phyloP scores from a whole-genome alignment of 1,284 basidiomycete genomes.

The Sparassis latifolia region DNA sequence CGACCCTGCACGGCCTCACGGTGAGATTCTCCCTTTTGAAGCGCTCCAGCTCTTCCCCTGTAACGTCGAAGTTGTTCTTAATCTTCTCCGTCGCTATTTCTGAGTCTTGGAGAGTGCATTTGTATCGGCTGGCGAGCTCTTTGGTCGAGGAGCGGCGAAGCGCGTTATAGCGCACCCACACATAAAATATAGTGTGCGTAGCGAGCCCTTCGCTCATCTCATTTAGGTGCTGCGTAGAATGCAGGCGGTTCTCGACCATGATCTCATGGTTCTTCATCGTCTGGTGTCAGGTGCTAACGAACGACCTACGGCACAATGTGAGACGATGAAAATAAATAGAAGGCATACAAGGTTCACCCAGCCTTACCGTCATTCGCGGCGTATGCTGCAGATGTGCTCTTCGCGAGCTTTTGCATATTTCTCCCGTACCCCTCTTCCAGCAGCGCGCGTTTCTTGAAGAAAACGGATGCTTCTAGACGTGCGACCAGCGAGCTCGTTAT shows the following conservation, averaged over 20 bases:
- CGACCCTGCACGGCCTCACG: slow-evolving; percentile 73
- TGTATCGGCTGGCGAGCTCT: slow-evolving; percentile 83
- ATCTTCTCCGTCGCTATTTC: slow-evolving; percentile 86
- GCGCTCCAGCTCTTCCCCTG: slow-evolving; percentile 92
- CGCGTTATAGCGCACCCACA: slow-evolving; percentile 20
- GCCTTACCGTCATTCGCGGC: slow-evolving; percentile 88
- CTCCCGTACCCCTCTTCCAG: slow-evolving; percentile 96
- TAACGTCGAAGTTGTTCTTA: slow-evolving; percentile 80
- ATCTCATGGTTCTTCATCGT: slow-evolving; percentile 85
- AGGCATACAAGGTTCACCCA: slow-evolving; percentile 48
- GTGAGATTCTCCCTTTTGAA: slow-evolving; percentile 87
- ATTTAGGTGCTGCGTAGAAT: slow-evolving; percentile 80
- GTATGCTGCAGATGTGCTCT: slow-evolving; percentile 78
- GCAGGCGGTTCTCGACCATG: slow-evolving; percentile 83
- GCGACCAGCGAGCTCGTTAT: too few relatives aligned
- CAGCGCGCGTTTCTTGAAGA: slow-evolving; percentile 89
- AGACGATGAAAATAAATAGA: background rate
- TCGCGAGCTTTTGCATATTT: slow-evolving; percentile 77
- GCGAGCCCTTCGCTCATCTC: slow-evolving; percentile 96
- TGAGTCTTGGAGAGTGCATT: slow-evolving; percentile 86
- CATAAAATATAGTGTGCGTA: slow-evolving; percentile 42
- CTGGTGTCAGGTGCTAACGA: slow-evolving; percentile 83
- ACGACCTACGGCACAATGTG: slow-evolving; percentile 51
- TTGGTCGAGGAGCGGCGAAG: slow-evolving; percentile 49
- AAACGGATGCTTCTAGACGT: slow-evolving; percentile 73